Percentiles rank a stretch among this genome's conserved stretches.
phyloP scores from a whole-genome alignment of 2,329 filamentous ascomycete species.

The Orbilia brochopaga region DNA sequence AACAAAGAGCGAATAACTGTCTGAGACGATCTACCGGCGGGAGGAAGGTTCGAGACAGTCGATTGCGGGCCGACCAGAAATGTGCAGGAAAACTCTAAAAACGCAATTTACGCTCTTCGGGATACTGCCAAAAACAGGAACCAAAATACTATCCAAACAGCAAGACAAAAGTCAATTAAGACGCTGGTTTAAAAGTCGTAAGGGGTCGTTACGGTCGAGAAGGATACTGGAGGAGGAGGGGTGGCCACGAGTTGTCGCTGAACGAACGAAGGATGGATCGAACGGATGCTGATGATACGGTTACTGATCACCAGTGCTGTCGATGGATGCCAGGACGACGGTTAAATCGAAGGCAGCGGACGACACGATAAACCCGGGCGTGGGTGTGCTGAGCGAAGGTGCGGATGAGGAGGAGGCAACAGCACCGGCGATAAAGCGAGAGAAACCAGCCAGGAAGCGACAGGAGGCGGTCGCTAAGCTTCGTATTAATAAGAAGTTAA shows the following conservation, averaged over 20 bases:
- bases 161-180: conserved; percentile 2
- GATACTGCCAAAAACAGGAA: background rate
- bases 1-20: background rate
- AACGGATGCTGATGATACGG: too few relatives aligned
- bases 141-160: background rate
- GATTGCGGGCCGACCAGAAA: conserved; percentile 2
- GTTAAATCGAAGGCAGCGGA: background rate
- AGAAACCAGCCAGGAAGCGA: background rate
- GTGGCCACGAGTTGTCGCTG: background rate
- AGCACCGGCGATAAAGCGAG: conserved; percentile 9
- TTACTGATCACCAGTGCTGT: too few relatives aligned
- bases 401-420: background rate
- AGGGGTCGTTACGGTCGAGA: background rate
- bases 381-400: background rate
- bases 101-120: background rate
- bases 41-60: conserved; percentile 4
- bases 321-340: background rate
- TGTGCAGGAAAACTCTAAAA: conserved; percentile 1
- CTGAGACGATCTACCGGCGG: background rate
- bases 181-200: conserved; percentile 1
- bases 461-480: background rate
- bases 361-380: background rate
- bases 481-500: background rate
- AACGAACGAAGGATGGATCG: background rate
- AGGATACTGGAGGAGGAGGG: background rate